Conservation (phyloP, 1,284 basidiomycete species). For the Meira miltonrushii region DNA sequence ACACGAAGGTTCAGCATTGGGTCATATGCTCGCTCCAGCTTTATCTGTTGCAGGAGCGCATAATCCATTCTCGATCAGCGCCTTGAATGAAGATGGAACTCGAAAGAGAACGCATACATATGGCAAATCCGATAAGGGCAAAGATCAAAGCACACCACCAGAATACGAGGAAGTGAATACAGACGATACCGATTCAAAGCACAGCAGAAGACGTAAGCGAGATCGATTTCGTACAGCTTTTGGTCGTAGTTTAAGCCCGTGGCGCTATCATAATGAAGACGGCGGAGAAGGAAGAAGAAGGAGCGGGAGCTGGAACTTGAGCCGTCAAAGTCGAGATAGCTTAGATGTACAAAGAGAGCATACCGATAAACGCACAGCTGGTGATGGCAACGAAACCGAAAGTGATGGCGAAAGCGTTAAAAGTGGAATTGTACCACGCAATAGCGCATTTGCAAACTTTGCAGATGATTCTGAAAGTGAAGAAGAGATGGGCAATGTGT, state of each 20-base stretch:
- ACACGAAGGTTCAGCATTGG: neutral
- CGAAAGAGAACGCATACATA: constrained; percentile 5
- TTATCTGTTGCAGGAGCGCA: constrained; percentile 10
- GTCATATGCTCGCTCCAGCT: constrained; percentile 1
- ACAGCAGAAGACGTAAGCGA: constrained; percentile 4
- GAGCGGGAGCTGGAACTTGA: constrained; percentile 3
- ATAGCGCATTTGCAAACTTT: constrained; percentile 27
- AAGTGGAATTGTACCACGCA: constrained; percentile 27
- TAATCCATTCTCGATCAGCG: constrained; percentile 21
- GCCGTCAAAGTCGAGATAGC: neutral
- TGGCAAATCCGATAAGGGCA: constrained; percentile 13
- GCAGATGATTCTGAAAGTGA: constrained; percentile 16
- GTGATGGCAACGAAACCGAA: constrained; percentile 12
- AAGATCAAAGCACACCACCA: neutral
- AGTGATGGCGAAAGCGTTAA: constrained; percentile 26
- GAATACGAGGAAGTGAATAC: constrained; percentile 2
- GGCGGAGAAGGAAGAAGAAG: neutral
- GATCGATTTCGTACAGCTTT: constrained; percentile 1
- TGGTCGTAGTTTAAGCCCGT: neutral
- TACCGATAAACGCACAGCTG: neutral
- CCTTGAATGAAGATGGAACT: constrained; percentile 23
- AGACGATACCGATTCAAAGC: constrained; percentile 12
- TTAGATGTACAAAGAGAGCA: constrained; percentile 10
- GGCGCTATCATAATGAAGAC: neutral
- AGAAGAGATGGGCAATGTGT: constrained; percentile 4